Conservation (phyloP, 2,329 filamentous ascomycete genomes). For the Diaporthe destruens region DNA sequence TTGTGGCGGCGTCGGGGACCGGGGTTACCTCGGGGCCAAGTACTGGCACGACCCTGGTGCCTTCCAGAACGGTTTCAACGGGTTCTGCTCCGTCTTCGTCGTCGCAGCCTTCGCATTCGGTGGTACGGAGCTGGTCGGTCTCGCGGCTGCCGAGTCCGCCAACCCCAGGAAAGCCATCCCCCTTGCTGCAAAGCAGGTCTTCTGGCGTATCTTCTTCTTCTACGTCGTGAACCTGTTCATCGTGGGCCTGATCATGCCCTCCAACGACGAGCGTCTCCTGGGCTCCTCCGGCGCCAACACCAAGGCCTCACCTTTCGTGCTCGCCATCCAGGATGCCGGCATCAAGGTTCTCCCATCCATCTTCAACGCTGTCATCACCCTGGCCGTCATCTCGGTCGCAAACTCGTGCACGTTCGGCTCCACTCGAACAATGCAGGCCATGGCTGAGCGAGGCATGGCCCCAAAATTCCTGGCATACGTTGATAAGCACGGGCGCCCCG, state of each 20-base stretch:
- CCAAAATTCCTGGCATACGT: constrained; percentile 71
- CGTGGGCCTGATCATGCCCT: constrained; percentile 63
- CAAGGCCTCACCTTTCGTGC: constrained; percentile 63
- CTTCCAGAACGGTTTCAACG: constrained; percentile 64
- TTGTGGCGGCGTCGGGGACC: constrained; percentile 66
- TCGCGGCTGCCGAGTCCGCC: constrained; percentile 63
- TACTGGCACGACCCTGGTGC: constrained; percentile 72
- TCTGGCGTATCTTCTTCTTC: constrained; percentile 67
- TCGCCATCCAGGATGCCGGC: constrained; percentile 63
- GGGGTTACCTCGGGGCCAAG: constrained; percentile 70
- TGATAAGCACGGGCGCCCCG: constrained; percentile 70
- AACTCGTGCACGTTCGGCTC: constrained; percentile 65
- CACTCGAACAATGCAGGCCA: constrained; percentile 64
- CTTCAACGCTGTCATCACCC: constrained; percentile 66
- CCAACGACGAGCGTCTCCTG: constrained; percentile 56
- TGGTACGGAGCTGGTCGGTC: constrained; percentile 65
- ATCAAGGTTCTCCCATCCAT: constrained; percentile 64
- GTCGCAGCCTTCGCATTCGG: constrained; percentile 65
- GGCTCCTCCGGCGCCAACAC: constrained; percentile 56
- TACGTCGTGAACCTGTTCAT: constrained; percentile 66
- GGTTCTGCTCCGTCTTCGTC: constrained; percentile 64
- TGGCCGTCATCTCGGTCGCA: constrained; percentile 65
- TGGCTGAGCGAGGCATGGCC: constrained; percentile 63
- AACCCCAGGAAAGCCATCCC: constrained; percentile 64
- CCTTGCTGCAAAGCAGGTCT: constrained; percentile 65